Conservation (phyloP, 192 early-diverging fungal genomes). For the Rhizophagus sp. region DNA sequence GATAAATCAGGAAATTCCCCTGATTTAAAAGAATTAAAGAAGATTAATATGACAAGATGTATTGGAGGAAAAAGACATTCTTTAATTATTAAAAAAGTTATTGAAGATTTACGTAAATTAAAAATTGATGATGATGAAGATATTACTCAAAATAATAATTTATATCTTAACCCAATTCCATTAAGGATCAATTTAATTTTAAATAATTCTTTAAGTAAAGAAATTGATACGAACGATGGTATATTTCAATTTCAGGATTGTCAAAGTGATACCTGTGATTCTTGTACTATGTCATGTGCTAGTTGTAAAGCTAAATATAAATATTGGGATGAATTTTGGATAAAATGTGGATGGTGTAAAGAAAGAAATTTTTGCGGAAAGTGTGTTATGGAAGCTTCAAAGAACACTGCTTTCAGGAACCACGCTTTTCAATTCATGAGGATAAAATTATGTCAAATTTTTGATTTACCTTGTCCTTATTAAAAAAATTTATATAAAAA, state of each 20-base stretch:
- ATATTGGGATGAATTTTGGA: constrained; percentile 27
- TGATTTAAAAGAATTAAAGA: background rate
- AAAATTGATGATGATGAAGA: background rate
- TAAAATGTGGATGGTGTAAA: constrained; percentile 22
- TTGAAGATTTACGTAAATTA: background rate
- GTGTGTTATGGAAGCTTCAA: background rate
- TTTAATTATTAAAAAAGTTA: constrained; percentile 8
- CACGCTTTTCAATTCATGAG: background rate
- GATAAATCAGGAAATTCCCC: constrained; percentile 10
- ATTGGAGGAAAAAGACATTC: constrained; percentile 20
- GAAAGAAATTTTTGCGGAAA: constrained; percentile 10
- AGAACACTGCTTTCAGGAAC: background rate
- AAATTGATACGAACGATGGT: background rate
- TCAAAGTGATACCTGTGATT: background rate
- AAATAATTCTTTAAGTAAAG: background rate
- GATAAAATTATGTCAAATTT: constrained; percentile 13
- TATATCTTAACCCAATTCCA: background rate
- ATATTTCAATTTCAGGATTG: constrained; percentile 1
- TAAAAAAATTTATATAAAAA: background rate
- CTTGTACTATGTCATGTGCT: constrained; percentile 1
- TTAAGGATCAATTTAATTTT: background rate
- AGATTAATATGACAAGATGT: constrained; percentile 17
- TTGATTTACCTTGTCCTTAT: constrained; percentile 5
- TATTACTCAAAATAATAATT: background rate
- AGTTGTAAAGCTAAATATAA: constrained; percentile 7